Conservation (phyloP, 768 basidiomycete genomes). For the Tremella fuciformis region DNA sequence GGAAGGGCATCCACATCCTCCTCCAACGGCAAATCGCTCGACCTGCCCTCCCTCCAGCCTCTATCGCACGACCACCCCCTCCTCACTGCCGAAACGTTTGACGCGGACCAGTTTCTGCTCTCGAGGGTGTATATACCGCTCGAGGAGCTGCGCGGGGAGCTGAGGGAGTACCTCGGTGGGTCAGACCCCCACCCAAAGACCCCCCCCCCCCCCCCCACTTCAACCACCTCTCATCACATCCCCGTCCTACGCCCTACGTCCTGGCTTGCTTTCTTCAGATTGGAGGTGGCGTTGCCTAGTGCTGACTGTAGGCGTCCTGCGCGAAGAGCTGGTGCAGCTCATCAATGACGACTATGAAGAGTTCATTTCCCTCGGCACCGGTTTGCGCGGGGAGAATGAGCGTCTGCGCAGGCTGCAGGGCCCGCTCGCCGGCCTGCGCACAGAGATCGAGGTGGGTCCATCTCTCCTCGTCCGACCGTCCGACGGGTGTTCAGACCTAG, state of each 20-base stretch:
- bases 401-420: constrained; percentile 65
- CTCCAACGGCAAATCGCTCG: constrained; percentile 23
- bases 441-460: constrained; percentile 65
- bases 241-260: too few species aligned
- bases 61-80: constrained; percentile 76
- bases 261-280: too few species aligned
- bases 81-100: constrained; percentile 67
- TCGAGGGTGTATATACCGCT: constrained; percentile 80
- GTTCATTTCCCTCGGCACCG: constrained; percentile 92
- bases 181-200: neutral
- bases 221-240: too few species aligned
- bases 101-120: constrained; percentile 82
- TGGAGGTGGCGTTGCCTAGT: too few species aligned
- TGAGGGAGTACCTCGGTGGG: constrained; percentile 73
- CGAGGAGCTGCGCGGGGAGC: constrained; percentile 78
- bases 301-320: constrained; percentile 56
- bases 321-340: constrained; percentile 89
- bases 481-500: too few species aligned
- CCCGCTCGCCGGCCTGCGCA: constrained; percentile 65
- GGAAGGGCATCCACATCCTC: too few species aligned
- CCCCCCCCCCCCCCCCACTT: neutral
- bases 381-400: constrained; percentile 77
- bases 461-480: constrained; percentile 5
- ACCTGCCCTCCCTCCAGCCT: constrained; percentile 57
- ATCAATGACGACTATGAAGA: constrained; percentile 99